A percentile compares a stretch with the other conserved stretches of the same genome.
phyloP scores from a whole-genome alignment of 352 stramenopile genomes.

The Globisporangium middletonii region DNA sequence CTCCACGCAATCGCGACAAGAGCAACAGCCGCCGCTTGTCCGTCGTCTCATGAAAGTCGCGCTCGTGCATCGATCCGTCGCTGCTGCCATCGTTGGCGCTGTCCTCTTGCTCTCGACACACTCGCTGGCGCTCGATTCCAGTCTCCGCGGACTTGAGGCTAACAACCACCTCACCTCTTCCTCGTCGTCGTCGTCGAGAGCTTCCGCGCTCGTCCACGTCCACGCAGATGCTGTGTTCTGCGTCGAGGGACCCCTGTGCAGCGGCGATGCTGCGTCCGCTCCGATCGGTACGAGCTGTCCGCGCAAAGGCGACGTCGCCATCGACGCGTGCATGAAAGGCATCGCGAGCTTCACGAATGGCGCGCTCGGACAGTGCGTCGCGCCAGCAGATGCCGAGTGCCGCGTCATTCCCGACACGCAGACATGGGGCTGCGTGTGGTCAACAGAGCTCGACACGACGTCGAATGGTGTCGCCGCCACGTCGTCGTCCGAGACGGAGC shows the following conservation, averaged over 20 bases:
- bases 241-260: slow-evolving; percentile 27
- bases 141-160: not conserved
- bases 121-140: not conserved
- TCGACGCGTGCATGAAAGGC: slow-evolving; percentile 19
- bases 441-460: not conserved
- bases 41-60: not conserved
- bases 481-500: not conserved
- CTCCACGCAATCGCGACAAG: too few species aligned
- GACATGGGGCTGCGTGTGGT: slow-evolving; percentile 7
- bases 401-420: slow-evolving; percentile 4
- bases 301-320: slow-evolving; percentile 20
- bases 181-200: slow-evolving; percentile 21
- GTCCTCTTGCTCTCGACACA: not conserved
- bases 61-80: not conserved
- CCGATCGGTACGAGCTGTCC: slow-evolving; percentile 27
- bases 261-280: slow-evolving; percentile 14
- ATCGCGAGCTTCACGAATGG: slow-evolving; percentile 20
- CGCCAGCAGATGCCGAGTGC: slow-evolving; percentile 16
- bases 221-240: slow-evolving; percentile 32
- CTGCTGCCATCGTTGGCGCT: not conserved
- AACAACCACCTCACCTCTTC: not conserved
- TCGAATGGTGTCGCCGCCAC: not conserved
- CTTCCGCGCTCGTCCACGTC: slow-evolving; percentile 2
- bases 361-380: slow-evolving; percentile 13
- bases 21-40: too few species aligned